Percentiles rank a stretch among this genome's conserved stretches.
Evolutionary conservation across 345 rosid species (phyloP).

Genomic region (Brassica cretica): DNA sequence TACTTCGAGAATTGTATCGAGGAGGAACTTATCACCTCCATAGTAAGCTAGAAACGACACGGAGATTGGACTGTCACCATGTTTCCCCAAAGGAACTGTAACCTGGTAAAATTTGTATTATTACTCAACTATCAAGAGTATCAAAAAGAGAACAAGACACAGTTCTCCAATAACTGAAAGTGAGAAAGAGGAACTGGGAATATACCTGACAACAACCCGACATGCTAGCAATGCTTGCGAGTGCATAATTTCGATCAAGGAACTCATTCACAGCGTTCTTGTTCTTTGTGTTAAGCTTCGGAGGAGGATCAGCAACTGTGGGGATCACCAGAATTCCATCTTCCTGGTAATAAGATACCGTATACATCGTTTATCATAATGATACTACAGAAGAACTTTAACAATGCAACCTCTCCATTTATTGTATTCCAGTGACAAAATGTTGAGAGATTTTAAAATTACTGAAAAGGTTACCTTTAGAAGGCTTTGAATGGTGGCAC

Average conservation of each 20-base stretch:
- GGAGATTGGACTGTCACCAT: slow-evolving; percentile 67
- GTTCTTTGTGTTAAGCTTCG: slow-evolving; percentile 56
- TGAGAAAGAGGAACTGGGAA: slow-evolving; percentile 17
- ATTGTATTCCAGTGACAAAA: not conserved
- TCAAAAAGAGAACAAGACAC: not conserved
- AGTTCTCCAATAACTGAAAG: slow-evolving; percentile 6
- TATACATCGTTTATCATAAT: slow-evolving; percentile 12
- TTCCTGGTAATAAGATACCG: slow-evolving; percentile 48
- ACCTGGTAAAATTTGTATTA: slow-evolving; percentile 55
- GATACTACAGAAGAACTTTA: not conserved
- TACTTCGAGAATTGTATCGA: slow-evolving; percentile 79
- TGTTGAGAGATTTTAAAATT: not conserved
- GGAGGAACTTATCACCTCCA: slow-evolving; percentile 91
- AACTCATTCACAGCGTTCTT: slow-evolving; percentile 55
- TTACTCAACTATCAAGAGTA: slow-evolving; percentile 11
- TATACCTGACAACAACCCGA: slow-evolving; percentile 94
- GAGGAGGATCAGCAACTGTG: slow-evolving; percentile 70
- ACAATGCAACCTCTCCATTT: not conserved
- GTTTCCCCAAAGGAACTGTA: slow-evolving; percentile 72
- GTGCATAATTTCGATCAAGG: slow-evolving; percentile 55
- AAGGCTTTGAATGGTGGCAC: slow-evolving; percentile 67
- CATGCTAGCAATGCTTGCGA: slow-evolving; percentile 80
- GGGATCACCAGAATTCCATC: slow-evolving; percentile 82
- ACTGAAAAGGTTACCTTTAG: slow-evolving; percentile 56
- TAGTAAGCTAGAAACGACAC: slow-evolving; percentile 75